Conservation (phyloP, 805 yeast genomes). For the Monosporozyma yasuniensis region DNA sequence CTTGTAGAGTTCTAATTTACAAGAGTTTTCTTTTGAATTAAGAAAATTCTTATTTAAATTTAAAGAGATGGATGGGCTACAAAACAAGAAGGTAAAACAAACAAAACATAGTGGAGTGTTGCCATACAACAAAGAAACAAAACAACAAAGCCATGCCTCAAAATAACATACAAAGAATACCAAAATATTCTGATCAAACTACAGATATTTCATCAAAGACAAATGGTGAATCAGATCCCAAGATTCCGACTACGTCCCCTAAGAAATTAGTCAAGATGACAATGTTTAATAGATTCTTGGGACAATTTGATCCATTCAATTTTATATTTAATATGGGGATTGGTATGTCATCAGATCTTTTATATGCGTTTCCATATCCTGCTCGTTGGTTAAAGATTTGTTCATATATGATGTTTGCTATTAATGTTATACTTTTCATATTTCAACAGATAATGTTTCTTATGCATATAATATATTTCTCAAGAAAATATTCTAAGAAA, state of each 20-base stretch:
- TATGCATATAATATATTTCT: constrained; percentile 33
- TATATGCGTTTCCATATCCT: constrained; percentile 58
- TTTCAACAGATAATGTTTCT: constrained; percentile 35
- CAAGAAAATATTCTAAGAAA: constrained; percentile 12
- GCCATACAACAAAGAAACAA: not conserved
- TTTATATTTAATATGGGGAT: constrained; percentile 79
- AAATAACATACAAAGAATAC: not conserved
- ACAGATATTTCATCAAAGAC: not conserved
- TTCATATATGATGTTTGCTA: constrained; percentile 55
- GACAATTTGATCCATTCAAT: constrained; percentile 43
- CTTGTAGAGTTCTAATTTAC: too few relatives aligned
- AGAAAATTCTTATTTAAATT: too few relatives aligned
- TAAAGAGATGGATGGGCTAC: too few relatives aligned
- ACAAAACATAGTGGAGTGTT: too few relatives aligned
- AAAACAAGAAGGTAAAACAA: too few relatives aligned
- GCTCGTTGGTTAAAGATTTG: constrained; percentile 49
- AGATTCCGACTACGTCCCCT: not conserved
- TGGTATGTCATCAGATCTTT: constrained; percentile 58
- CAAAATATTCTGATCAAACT: not conserved
- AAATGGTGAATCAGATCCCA: not conserved
- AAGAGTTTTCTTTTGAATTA: too few relatives aligned
- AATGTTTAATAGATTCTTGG: not conserved
- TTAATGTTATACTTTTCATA: constrained; percentile 43
- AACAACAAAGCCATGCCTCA: not conserved
- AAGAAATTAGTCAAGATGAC: not conserved